Conservation (phyloP, 106 monocot species). For the Dendrobium catenatum region DNA sequence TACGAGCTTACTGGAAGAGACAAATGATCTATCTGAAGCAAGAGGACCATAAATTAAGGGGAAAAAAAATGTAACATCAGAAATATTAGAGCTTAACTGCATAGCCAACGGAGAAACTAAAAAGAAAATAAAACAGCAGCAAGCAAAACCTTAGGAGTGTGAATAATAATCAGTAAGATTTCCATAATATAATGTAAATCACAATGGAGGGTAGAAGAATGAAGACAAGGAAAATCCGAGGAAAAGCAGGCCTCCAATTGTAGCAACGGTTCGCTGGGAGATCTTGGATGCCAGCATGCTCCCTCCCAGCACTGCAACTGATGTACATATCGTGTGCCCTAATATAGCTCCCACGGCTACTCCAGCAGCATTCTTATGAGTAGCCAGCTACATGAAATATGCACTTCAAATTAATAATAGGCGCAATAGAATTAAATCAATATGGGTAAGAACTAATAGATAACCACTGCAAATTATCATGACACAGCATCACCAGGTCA, state of each 20-base stretch:
- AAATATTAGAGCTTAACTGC: too few species aligned
- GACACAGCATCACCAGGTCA: too few species aligned
- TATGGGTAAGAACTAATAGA: too few species aligned
- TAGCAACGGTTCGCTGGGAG: conserved; percentile 87
- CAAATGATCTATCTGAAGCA: too few species aligned
- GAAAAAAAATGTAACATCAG: too few species aligned
- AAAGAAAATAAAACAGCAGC: too few species aligned
- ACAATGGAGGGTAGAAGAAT: conserved; percentile 91
- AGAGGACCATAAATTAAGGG: too few species aligned
- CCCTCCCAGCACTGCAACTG: conserved; percentile 91
- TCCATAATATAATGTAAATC: conserved; percentile 11
- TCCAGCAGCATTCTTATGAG: conserved; percentile 87
- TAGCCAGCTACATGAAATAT: conserved; percentile 55
- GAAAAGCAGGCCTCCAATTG: conserved; percentile 82
- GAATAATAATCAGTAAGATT: neutral
- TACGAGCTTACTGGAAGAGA: too few species aligned
- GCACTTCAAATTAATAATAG: neutral
- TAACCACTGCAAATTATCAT: too few species aligned
- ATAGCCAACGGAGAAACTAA: too few species aligned
- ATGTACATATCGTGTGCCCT: conserved; percentile 84
- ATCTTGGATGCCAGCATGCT: conserved; percentile 97
- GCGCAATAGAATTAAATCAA: too few species aligned
- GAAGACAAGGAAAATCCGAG: conserved; percentile 90
- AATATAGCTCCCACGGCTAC: conserved; percentile 69
- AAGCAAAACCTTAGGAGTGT: too few species aligned